These are phyloP conservation scores for Saitozyma sp. DNA, from an alignment of 768 basidiomycete species.

Conservation along the genomic window DNA sequence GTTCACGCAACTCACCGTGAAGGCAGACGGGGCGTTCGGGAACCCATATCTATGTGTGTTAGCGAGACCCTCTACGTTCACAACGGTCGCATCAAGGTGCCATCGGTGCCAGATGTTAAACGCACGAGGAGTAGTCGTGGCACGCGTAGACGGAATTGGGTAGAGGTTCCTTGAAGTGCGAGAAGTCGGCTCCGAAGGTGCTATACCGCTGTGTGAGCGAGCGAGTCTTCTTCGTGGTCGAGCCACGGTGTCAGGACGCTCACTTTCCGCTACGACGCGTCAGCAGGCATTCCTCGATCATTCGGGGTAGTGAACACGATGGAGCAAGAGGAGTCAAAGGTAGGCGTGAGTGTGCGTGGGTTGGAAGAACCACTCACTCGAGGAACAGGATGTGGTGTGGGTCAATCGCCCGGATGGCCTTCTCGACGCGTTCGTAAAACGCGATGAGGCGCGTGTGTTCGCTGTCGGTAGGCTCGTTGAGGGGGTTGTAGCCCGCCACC, in stretches of 20 bases:
- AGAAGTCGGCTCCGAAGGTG: constrained; percentile 64
- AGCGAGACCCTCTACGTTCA: background rate
- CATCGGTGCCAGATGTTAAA: background rate
- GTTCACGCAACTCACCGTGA: constrained; percentile 52
- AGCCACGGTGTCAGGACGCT: background rate
- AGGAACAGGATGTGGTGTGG: constrained; percentile 71
- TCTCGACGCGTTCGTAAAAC: constrained; percentile 71
- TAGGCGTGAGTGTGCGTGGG: background rate
- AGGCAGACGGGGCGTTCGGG: constrained; percentile 62
- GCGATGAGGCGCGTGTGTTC: constrained; percentile 64
- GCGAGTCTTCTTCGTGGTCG: background rate
- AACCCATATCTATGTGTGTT: constrained; percentile 62
- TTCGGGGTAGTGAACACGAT: background rate
- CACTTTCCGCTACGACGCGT: constrained; percentile 23
- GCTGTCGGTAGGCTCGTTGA: constrained; percentile 79
- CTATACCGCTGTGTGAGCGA: constrained; percentile 52
- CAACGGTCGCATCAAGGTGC: background rate
- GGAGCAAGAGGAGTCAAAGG: background rate
- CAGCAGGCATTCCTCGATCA: background rate
- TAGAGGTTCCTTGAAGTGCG: constrained; percentile 60
- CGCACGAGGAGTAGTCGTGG: constrained; percentile 65
- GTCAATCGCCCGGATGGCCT: constrained; percentile 72
- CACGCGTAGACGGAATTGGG: constrained; percentile 73
- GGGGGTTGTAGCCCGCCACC: constrained; percentile 82
- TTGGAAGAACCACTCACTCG: constrained; percentile 58